These are phyloP conservation scores for Vanrija sp. DNA, from an alignment of 1,284 basidiomycete genomes.

Conservation along the genomic window DNA sequence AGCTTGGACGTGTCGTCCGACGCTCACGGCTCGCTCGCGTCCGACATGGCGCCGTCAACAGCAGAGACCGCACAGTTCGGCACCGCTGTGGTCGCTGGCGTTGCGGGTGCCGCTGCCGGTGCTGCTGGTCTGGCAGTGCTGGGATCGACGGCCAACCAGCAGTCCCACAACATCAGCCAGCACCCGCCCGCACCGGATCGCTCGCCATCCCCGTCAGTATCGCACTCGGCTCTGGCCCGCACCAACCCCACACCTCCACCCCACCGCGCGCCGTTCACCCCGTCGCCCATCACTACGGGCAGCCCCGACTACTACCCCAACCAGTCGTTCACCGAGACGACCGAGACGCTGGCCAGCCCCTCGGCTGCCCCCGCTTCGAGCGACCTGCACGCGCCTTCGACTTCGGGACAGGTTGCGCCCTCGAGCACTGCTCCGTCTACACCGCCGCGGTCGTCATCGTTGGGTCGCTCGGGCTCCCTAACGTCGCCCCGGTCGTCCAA, in stretches of 20 bases:
- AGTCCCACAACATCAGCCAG: neutral
- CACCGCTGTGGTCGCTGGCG: neutral
- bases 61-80: neutral
- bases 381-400: too few species aligned
- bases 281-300: neutral
- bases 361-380: too few species aligned
- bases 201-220: conserved; percentile 5
- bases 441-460: too few species aligned
- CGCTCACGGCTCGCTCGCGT: neutral
- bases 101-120: neutral
- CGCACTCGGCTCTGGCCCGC: neutral
- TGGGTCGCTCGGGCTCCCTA: too few species aligned
- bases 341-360: too few species aligned
- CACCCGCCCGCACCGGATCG: conserved; percentile 8
- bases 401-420: too few species aligned
- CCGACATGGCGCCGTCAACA: neutral
- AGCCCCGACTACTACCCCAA: neutral
- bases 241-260: conserved; percentile 13
- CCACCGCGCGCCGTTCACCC: conserved; percentile 2
- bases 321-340: too few species aligned
- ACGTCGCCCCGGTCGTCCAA: too few species aligned
- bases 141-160: neutral
- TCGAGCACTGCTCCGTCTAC: too few species aligned
- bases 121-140: neutral
- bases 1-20: neutral